These are phyloP conservation scores for Arthrinium puccinioides DNA, from an alignment of 2,329 filamentous ascomycete genomes.

Conservation along the genomic window DNA sequence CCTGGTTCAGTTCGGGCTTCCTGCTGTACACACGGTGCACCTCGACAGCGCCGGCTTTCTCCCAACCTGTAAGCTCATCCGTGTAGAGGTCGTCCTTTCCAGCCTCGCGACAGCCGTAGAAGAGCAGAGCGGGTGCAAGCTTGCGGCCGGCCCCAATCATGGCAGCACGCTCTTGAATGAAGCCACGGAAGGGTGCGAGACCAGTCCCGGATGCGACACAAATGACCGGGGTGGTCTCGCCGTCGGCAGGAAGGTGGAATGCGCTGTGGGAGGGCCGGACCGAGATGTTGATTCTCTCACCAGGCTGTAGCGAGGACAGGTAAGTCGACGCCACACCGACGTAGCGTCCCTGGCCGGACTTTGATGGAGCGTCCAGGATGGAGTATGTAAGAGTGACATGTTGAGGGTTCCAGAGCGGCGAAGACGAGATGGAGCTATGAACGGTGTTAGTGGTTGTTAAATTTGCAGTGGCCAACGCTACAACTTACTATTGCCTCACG, in stretches of 20 bases:
- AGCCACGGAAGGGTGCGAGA: constrained; percentile 39
- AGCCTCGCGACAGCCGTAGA: constrained; percentile 38
- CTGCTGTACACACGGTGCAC: constrained; percentile 42
- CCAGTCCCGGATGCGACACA: constrained; percentile 28
- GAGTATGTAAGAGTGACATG: constrained; percentile 46
- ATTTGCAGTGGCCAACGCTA: neutral
- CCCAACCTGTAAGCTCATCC: constrained; percentile 35
- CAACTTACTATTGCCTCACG: constrained; percentile 43
- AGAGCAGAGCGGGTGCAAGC: constrained; percentile 39
- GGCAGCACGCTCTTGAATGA: constrained; percentile 35
- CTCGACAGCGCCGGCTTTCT: constrained; percentile 40
- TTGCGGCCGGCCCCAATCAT: constrained; percentile 19
- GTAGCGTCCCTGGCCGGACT: constrained; percentile 13
- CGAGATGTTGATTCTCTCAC: constrained; percentile 5
- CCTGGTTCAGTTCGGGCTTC: constrained; percentile 25
- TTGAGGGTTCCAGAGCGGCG: constrained; percentile 36
- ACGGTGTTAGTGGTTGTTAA: neutral
- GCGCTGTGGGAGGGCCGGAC: constrained; percentile 9
- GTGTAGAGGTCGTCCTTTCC: constrained; percentile 35
- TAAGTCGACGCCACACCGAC: constrained; percentile 33
- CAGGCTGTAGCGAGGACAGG: constrained; percentile 23
- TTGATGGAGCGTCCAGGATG: constrained; percentile 38
- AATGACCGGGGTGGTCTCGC: constrained; percentile 31
- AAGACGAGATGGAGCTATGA: constrained; percentile 48
- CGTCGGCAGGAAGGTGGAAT: constrained; percentile 17